Conservation (phyloP, 202 grass and related monocot species). For the Zoysia matrella region DNA sequence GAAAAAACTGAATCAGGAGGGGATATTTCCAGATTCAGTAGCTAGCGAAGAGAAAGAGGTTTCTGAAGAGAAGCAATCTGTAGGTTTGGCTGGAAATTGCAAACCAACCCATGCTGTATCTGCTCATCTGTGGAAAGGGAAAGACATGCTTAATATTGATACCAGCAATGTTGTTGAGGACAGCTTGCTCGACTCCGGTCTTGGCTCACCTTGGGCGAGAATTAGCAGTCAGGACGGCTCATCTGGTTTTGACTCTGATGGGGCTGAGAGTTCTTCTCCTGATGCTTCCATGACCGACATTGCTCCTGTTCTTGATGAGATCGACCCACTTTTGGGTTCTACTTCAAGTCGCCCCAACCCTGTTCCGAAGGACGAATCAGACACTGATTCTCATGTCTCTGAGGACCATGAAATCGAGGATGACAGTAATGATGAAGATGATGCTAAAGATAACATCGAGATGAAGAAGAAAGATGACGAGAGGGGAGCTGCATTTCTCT, state of each 20-base stretch:
- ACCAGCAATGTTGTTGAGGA: constrained; percentile 44
- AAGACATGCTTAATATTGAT: constrained; percentile 36
- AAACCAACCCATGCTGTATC: constrained; percentile 20
- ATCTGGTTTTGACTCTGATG: constrained; percentile 79
- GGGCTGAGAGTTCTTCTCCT: constrained; percentile 73
- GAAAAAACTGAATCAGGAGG: constrained; percentile 45
- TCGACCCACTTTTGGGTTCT: constrained; percentile 69
- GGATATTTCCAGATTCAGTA: constrained; percentile 15
- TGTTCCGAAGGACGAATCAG: constrained; percentile 45
- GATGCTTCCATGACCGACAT: constrained; percentile 82
- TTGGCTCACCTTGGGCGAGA: constrained; percentile 65
- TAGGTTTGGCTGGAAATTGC: constrained; percentile 40
- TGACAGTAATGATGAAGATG: constrained; percentile 68
- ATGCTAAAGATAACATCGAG: constrained; percentile 51
- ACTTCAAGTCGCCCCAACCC: constrained; percentile 44
- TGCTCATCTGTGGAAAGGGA: constrained; percentile 19
- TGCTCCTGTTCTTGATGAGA: constrained; percentile 78
- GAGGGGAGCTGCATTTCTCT: constrained; percentile 67
- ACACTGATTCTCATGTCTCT: constrained; percentile 59
- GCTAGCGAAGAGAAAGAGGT: constrained; percentile 31
- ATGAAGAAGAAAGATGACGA: constrained; percentile 60
- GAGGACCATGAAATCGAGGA: constrained; percentile 65
- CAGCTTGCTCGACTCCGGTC: constrained; percentile 53
- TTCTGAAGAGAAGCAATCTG: constrained; percentile 37
- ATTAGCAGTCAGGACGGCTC: constrained; percentile 60